These are phyloP conservation scores for Coemansia sp. DNA, from an alignment of 192 early-diverging fungal genomes.

Conservation along the genomic window DNA sequence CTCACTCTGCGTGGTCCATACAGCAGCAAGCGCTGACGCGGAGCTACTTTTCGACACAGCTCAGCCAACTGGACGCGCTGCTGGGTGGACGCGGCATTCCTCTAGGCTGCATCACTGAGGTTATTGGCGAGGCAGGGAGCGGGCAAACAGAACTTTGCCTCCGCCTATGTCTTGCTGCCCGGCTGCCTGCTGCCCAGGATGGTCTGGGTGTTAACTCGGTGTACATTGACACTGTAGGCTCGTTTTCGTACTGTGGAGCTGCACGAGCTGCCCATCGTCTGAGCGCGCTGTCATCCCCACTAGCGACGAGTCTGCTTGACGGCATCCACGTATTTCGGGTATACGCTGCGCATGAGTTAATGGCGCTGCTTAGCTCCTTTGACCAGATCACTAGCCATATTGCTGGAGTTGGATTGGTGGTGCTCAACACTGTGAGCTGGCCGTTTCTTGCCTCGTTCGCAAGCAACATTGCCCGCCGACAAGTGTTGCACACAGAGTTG, in stretches of 20 bases:
- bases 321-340: constrained; percentile 29
- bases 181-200: constrained; percentile 11
- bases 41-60: constrained; percentile 18
- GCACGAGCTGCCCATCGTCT: not conserved
- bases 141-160: constrained; percentile 28
- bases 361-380: constrained; percentile 24
- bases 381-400: constrained; percentile 11
- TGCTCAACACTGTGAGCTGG: constrained; percentile 42
- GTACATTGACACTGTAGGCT: constrained; percentile 27
- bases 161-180: constrained; percentile 25
- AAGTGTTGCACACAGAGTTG: constrained; percentile 30
- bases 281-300: not conserved
- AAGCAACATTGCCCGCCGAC: constrained; percentile 22
- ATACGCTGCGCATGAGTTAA: constrained; percentile 35
- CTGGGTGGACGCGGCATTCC: constrained; percentile 22
- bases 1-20: constrained; percentile 15
- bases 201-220: constrained; percentile 12
- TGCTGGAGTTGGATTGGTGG: constrained; percentile 21
- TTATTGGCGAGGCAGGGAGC: constrained; percentile 22
- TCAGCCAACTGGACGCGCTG: constrained; percentile 20
- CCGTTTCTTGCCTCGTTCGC: constrained; percentile 40
- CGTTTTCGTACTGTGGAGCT: constrained; percentile 24
- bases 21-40: constrained; percentile 11
- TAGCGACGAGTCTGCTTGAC: constrained; percentile 6
- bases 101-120: constrained; percentile 21